phyloP scores from a whole-genome alignment of 2,329 filamentous ascomycete species.

The Xylariaceae sp. region DNA sequence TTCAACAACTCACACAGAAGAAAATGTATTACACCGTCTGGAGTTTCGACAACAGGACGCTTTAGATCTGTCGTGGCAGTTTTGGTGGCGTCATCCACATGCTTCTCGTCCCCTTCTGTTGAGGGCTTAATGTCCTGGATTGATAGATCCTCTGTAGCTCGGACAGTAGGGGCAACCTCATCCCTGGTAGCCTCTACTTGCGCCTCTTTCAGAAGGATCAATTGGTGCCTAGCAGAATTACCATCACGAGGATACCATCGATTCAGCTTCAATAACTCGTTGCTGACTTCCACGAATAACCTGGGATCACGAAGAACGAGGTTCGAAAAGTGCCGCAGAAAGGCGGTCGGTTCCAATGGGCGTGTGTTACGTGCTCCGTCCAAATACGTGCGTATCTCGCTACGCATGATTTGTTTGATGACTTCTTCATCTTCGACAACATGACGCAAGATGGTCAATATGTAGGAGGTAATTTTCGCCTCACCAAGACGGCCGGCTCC shows the following conservation, averaged over 20 bases:
- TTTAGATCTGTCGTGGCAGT: conserved; percentile 59
- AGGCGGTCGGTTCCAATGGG: conserved; percentile 63
- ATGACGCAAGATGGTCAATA: conserved; percentile 85
- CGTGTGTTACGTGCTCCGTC: conserved; percentile 51
- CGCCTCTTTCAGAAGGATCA: conserved; percentile 40
- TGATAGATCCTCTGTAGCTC: conserved; percentile 42
- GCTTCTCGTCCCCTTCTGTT: conserved; percentile 54
- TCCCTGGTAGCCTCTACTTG: conserved; percentile 33
- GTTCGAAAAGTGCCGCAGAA: conserved; percentile 71
- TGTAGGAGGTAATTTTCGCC: conserved; percentile 50
- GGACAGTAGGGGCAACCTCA: conserved; percentile 41
- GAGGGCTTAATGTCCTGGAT: conserved; percentile 54
- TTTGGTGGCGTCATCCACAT: conserved; percentile 62
- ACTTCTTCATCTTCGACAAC: conserved; percentile 91
- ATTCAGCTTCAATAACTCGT: conserved; percentile 72
- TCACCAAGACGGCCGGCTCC: conserved; percentile 67
- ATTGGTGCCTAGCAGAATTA: conserved; percentile 31
- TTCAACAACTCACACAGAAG: conserved; percentile 86
- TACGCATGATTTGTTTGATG: conserved; percentile 84
- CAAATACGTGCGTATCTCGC: conserved; percentile 78
- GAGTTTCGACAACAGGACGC: conserved; percentile 80
- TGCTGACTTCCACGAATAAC: conserved; percentile 80
- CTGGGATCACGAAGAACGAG: conserved; percentile 76
- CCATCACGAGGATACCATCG: conserved; percentile 47
- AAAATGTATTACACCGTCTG: conserved; percentile 93